Evolutionary conservation across 2,329 filamentous ascomycete genomes (phyloP).

Genomic region (Ceratocystis harringtonii): DNA sequence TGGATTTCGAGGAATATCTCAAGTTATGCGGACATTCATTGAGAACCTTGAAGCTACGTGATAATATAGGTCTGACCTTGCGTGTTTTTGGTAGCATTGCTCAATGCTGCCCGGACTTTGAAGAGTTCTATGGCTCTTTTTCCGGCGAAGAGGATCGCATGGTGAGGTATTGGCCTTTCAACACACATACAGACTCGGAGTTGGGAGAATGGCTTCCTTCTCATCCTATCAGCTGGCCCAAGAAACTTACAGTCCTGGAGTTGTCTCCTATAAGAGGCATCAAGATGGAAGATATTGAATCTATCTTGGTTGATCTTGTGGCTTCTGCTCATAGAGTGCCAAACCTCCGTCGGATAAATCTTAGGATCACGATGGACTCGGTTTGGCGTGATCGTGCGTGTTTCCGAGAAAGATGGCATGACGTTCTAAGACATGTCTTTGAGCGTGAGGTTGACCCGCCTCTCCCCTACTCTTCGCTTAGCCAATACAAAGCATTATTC

Average conservation of each 20-base stretch:
- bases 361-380: constrained; percentile 64
- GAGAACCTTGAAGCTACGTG: not conserved
- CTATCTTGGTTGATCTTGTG: constrained; percentile 65
- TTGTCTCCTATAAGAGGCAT: constrained; percentile 65
- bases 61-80: not conserved
- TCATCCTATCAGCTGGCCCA: constrained; percentile 47
- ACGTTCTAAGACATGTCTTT: constrained; percentile 54
- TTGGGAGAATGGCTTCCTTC: not conserved
- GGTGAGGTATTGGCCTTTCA: too few species aligned
- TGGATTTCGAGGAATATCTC: not conserved
- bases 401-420: constrained; percentile 66
- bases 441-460: constrained; percentile 35
- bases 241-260: constrained; percentile 53
- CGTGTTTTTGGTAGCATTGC: not conserved
- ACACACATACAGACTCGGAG: not conserved
- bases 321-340: constrained; percentile 52
- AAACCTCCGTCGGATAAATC: constrained; percentile 51
- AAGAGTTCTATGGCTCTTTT: not conserved
- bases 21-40: not conserved
- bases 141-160: not conserved
- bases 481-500: constrained; percentile 7
- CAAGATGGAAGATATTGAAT: constrained; percentile 52
- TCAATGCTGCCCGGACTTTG: not conserved
- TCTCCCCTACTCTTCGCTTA: constrained; percentile 15
- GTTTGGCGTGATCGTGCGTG: constrained; percentile 69